Percentiles rank a stretch among this genome's conserved stretches.
phyloP scores from a whole-genome alignment of 805 yeast species.

The Candida manassasensis region DNA sequence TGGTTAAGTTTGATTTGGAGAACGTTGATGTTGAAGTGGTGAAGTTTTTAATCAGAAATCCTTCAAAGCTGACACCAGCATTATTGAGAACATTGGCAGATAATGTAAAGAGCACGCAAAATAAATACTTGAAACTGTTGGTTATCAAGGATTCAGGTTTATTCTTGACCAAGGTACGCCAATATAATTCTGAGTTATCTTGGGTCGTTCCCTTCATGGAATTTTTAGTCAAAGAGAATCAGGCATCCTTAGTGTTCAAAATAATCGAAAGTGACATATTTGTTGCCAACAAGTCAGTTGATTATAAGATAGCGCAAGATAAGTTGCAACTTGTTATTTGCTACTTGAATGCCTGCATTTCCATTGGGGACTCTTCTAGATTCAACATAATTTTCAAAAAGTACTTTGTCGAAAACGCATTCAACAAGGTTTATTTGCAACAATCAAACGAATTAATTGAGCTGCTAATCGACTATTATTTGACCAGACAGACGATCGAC shows the following conservation, averaged over 20 bases:
- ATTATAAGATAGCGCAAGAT: background rate
- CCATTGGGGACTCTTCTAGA: constrained; percentile 9
- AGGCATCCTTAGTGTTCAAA: constrained; percentile 7
- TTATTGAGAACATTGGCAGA: constrained; percentile 9
- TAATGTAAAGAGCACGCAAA: background rate
- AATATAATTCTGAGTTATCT: constrained; percentile 7
- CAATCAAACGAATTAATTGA: constrained; percentile 12
- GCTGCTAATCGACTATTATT: constrained; percentile 23
- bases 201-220: constrained; percentile 19
- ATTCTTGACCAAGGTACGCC: constrained; percentile 15
- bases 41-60: constrained; percentile 12
- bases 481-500: constrained; percentile 12
- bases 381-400: constrained; percentile 16
- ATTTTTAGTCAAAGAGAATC: constrained; percentile 6
- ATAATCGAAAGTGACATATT: constrained; percentile 6
- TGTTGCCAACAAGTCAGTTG: background rate
- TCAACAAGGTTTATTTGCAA: constrained; percentile 5
- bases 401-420: constrained; percentile 5
- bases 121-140: constrained; percentile 3
- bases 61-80: constrained; percentile 2
- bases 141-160: background rate
- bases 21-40: constrained; percentile 20
- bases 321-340: background rate
- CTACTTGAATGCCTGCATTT: constrained; percentile 12
- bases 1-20: constrained; percentile 21